Evolutionary conservation across 441 rosid genomes (phyloP), one percentile per base, ranked within the genome.

Genomic region (Metrosideros polymorpha): DNA sequence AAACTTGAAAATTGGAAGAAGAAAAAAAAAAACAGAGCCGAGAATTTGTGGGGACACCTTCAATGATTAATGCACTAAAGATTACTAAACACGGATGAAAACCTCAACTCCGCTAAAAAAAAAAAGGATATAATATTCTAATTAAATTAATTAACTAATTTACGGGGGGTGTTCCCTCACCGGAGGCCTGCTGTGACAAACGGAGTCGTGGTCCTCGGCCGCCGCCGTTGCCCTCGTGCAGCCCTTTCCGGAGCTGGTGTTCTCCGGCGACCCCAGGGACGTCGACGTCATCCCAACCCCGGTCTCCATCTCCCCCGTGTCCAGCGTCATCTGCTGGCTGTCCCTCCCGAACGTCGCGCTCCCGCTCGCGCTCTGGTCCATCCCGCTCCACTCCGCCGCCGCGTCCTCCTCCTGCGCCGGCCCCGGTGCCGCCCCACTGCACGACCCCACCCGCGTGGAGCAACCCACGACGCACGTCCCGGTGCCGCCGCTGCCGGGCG

Each of bases 201-300:
- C 95, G 18, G 97, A 95, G 91, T 97, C 99, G 84, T 92, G 92
- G 83, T 95, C 98, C 32, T 95, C 94, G 13, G 84, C 30, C 29
- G 87, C 87, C 27, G 91, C 88, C 88, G 92, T 90, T 84, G 89
- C 87, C 77, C 83, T 89, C 42, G 89, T 88, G 84, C 86, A 56
- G 2, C 83, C 90, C 84, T 71, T 87, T 51, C 86, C 90, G 84
- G 92, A 91, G 88, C 93, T 91, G 54, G 93, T 91, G 86, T 92
- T 91, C 42, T 92, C 97, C 47, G 90, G 92, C 13, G 97, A 93
- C 43, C 91, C 93, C 79, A 92, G 82, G 22, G 98, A 95, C 29
- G 95, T 91, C 18, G 98, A 92, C n/a, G 96, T 94, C 71, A 93
- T 88, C 59, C 92, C 96, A 17, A 84, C 83, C 17, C 90, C 92